A percentile compares a stretch with the other conserved stretches of the same genome.
phyloP scores from a whole-genome alignment of 2,329 filamentous ascomycete species.

The Cladosporium sp. region DNA sequence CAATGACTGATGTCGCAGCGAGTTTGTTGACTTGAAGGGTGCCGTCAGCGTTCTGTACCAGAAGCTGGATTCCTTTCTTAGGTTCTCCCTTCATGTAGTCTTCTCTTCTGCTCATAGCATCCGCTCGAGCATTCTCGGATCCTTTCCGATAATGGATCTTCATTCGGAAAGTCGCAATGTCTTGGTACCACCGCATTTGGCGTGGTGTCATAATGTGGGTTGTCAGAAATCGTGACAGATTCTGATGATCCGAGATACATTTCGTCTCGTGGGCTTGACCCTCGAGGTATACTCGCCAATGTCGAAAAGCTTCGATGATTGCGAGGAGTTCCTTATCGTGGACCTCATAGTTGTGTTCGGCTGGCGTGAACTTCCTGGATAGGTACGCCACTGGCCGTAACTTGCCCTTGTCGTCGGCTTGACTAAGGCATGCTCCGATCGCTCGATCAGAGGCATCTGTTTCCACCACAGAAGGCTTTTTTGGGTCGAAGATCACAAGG shows the following conservation, averaged over 20 bases:
- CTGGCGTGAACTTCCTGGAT: slow-evolving; percentile 15
- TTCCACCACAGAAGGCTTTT: neutral
- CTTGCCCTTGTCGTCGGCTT: slow-evolving; percentile 5
- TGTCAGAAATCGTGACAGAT: slow-evolving; percentile 16
- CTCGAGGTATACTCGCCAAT: slow-evolving; percentile 19
- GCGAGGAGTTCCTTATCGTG: slow-evolving; percentile 17
- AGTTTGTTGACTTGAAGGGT: slow-evolving; percentile 1
- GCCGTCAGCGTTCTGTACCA: slow-evolving; percentile 9
- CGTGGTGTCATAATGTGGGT: slow-evolving; percentile 14
- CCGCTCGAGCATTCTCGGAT: no score
- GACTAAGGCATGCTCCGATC: slow-evolving; percentile 8
- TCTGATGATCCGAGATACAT: slow-evolving; percentile 17
- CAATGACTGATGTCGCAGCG: neutral
- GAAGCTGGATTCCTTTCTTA: slow-evolving; percentile 10
- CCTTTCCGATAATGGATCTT: slow-evolving; percentile 15
- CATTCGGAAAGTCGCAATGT: slow-evolving; percentile 13
- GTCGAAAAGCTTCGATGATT: slow-evolving; percentile 14
- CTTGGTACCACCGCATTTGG: slow-evolving; percentile 12
- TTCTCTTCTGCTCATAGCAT: no score
- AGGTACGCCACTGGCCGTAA: slow-evolving; percentile 17
- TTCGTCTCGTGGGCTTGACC: slow-evolving; percentile 5
- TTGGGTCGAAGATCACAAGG: neutral
- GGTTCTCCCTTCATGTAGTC: no score
- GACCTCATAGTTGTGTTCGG: slow-evolving; percentile 14
- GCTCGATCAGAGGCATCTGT: neutral